phyloP scores from a whole-genome alignment of 202 grass and related monocot genomes.

The Carex arenaria region DNA sequence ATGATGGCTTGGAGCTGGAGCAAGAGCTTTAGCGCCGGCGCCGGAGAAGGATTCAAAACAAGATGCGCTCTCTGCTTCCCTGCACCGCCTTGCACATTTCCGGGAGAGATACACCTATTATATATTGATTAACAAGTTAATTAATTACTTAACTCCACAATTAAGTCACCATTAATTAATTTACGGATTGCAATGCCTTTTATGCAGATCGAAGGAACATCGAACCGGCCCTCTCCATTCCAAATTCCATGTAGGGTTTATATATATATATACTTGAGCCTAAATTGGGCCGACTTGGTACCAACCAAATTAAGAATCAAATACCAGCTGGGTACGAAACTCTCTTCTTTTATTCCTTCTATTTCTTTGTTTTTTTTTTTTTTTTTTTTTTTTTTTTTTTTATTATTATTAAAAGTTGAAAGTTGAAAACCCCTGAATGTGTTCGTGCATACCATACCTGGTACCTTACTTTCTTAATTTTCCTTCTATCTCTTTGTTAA shows the following conservation, averaged over 20 bases:
- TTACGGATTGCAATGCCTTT: not conserved
- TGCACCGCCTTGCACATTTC: constrained; percentile 27
- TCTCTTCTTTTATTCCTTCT: not conserved
- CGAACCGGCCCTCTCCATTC: no score
- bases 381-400: not conserved
- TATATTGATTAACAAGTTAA: not conserved
- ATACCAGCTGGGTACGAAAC: not conserved
- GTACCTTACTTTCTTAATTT: not conserved
- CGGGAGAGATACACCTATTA: constrained; percentile 21
- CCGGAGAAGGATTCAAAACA: constrained; percentile 27
- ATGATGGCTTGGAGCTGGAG: not conserved
- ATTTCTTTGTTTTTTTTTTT: not conserved
- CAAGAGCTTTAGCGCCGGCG: not conserved
- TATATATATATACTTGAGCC: no score
- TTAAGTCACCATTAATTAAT: not conserved
- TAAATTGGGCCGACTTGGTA: not conserved
- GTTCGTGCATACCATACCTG: not conserved
- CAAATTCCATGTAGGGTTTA: no score
- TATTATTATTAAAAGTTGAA: no score
- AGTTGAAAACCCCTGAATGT: no score
- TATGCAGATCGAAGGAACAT: no score
- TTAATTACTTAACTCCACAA: not conserved
- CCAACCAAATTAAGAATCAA: not conserved
- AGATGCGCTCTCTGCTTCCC: constrained; percentile 16
- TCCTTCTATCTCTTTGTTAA: not conserved